phyloP scores from a whole-genome alignment of 2,329 filamentous ascomycete species.

The Microcyclospora tardicrescens region DNA sequence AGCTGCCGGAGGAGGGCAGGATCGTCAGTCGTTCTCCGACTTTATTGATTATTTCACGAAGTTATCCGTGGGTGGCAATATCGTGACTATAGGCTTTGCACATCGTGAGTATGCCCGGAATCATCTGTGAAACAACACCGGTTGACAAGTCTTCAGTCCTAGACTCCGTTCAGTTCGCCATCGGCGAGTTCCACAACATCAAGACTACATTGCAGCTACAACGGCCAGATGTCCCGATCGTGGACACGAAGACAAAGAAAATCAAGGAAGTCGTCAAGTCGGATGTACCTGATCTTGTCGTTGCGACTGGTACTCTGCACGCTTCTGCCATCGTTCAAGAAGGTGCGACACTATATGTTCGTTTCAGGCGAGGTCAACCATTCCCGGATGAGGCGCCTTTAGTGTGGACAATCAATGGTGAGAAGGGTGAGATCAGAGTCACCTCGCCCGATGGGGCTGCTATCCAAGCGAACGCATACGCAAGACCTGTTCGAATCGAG shows the following conservation, averaged over 20 bases:
- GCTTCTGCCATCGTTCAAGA: conserved; percentile 4
- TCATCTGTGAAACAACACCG: no score
- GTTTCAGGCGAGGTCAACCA: conserved; percentile 9
- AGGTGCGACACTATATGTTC: conserved; percentile 9
- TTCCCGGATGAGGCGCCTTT: conserved; percentile 13
- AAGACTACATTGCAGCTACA: background rate
- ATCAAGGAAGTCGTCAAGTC: conserved; percentile 2
- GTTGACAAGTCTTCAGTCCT: background rate
- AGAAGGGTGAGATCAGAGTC: conserved; percentile 14
- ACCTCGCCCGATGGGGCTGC: conserved; percentile 8
- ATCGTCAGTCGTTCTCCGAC: conserved; percentile 9
- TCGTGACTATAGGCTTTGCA: conserved; percentile 12
- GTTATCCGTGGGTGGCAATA: conserved; percentile 13
- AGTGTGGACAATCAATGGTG: conserved; percentile 14
- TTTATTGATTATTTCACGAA: conserved; percentile 14
- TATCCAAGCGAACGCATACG: conserved; percentile 7
- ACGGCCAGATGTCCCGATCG: background rate
- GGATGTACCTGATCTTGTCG: conserved; percentile 15
- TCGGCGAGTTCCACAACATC: background rate
- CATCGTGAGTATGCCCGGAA: conserved; percentile 9
- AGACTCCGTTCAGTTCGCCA: background rate
- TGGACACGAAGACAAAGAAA: background rate
- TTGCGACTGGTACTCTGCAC: conserved; percentile 11
- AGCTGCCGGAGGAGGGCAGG: conserved; percentile 2
- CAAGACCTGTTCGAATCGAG: conserved; percentile 14